Base-by-base conservation (phyloP, 257 asterid genomes). In the Asclepias syriaca region DNA sequence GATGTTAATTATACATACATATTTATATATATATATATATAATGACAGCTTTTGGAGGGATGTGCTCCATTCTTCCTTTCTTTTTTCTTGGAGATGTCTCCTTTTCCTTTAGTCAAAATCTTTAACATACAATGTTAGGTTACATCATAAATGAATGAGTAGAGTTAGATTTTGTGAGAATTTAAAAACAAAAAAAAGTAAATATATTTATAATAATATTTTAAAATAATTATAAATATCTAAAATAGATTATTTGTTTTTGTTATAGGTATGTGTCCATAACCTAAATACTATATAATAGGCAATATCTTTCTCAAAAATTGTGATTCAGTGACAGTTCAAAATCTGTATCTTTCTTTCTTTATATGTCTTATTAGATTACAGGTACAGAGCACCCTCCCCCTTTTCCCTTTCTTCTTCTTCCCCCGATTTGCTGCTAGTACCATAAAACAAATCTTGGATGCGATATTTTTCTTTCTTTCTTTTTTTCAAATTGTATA, bases 361-460 rank as follows among this genome's bases (percentile, higher is more conserved):
- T 71, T n/a, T 49, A 37, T 56, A n/a, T 45, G 60, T 54, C 72
- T 39, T 18, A 27, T 65, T 40, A 27, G 46, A 43, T 18, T 34
- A 64, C 71, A 48, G 77, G 61, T 54, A 56, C 74, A 57, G 50
- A 73, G 46, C 32, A 43, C 34, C 70, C 29, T 6, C 40, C 24
- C 22, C 46, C 2, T 34, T 34, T 34, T 34, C 5, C 9, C 48
- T 8, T 7, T 7, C 11, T 1, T 9, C 10, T 43, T 43, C 10
- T 43, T 43, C 48, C 10, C 3, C 34, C 32, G 16, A 9, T 24
- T 40, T 71, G 13, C 0, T 18, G 22, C 50, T 65, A n/a, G 45
- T 34, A 59, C 19, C 34, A 56, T 6, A 34, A 46, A 71, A 71
- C 69, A 71, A 77, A 48, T 57, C 40, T 21, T 0, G 14, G 80